Evolutionary conservation across 2,329 filamentous ascomycete genomes (phyloP).

Genomic region (Penicillium crustosum): DNA sequence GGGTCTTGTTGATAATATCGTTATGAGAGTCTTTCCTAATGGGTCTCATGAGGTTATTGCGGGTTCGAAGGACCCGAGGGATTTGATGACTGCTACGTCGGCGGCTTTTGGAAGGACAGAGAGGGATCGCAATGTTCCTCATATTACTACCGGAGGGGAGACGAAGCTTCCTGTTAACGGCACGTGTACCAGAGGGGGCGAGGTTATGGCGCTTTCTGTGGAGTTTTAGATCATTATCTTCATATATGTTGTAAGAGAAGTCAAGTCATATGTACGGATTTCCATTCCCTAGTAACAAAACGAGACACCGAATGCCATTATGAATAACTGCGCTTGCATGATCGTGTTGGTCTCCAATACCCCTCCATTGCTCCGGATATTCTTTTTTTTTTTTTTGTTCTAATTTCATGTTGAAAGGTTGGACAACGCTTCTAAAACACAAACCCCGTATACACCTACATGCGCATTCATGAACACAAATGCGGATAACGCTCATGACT

Average conservation of each 20-base stretch:
- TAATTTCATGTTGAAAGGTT: constrained; percentile 6
- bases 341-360: not conserved
- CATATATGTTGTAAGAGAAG: not conserved
- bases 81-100: constrained; percentile 17
- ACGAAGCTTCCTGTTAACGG: not conserved
- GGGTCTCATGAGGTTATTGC: constrained; percentile 6
- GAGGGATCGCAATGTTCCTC: constrained; percentile 11
- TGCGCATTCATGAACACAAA: constrained; percentile 18
- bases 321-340: constrained; percentile 9
- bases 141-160: constrained; percentile 16
- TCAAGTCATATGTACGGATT: constrained; percentile 6
- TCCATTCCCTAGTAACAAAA: constrained; percentile 3
- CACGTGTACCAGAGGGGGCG: constrained; percentile 5
- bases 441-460: constrained; percentile 25
- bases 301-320: constrained; percentile 5
- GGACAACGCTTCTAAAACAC: constrained; percentile 12
- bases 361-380: not conserved
- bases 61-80: constrained; percentile 11
- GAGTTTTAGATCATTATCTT: not conserved
- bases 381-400: constrained; percentile 1
- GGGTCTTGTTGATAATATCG: constrained; percentile 14
- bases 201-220: constrained; percentile 4
- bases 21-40: constrained; percentile 8
- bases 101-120: constrained; percentile 16
- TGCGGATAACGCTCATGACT: constrained; percentile 28